Evolutionary conservation across 2,329 filamentous ascomycete genomes (phyloP).

Genomic region (Colletotrichum tofieldiae): DNA sequence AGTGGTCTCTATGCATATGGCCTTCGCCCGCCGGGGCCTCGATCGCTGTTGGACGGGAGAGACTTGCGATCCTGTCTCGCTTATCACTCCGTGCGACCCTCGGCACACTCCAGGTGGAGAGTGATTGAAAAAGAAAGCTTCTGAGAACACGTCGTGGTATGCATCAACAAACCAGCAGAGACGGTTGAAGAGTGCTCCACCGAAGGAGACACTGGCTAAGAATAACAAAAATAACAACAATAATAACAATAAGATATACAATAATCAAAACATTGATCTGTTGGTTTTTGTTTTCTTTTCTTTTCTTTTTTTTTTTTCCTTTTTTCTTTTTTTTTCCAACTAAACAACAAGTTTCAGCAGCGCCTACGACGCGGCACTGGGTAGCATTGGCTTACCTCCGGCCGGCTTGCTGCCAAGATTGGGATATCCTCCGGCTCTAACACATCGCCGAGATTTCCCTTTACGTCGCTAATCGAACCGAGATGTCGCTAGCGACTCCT

Average conservation of each 20-base stretch:
- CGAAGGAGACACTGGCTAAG: background rate
- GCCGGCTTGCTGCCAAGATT: slow-evolving; percentile 22
- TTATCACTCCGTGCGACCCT: background rate
- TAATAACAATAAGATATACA: no score
- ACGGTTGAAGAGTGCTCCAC: no score
- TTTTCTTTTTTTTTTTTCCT: no score
- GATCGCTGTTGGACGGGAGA: slow-evolving; percentile 1
- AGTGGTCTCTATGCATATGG: background rate
- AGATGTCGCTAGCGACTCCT: background rate
- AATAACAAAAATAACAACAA: background rate
- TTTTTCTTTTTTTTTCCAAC: no score
- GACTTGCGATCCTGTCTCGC: background rate
- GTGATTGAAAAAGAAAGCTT: background rate
- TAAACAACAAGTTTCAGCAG: no score
- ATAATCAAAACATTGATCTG: no score
- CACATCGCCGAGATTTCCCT: background rate
- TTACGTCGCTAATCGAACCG: no score
- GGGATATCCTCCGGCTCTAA: slow-evolving; percentile 1
- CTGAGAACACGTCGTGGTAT: no score
- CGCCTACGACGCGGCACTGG: background rate
- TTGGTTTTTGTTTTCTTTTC: no score
- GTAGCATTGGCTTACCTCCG: slow-evolving; percentile 17
- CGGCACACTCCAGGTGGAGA: background rate
- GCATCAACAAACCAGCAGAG: background rate
- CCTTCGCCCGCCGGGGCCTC: no score